These are phyloP conservation scores for Carex pumila DNA, from an alignment of 176 grass and related monocot genomes.

Conservation along the genomic window DNA sequence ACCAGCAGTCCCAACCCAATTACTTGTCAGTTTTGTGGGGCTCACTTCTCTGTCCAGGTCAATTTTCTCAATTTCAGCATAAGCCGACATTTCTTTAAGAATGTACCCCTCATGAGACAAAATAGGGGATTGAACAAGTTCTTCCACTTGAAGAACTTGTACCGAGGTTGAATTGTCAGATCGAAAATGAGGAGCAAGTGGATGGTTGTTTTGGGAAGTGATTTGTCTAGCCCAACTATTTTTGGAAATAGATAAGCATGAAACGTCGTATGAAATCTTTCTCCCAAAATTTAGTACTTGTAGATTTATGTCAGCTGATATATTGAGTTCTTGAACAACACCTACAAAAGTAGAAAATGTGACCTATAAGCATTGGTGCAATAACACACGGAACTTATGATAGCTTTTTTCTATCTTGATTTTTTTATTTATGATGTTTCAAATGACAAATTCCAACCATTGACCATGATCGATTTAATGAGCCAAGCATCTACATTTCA, in stretches of 20 bases:
- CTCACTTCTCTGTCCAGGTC: constrained; percentile 20
- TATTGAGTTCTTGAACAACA: constrained; percentile 45
- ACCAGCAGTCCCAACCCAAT: constrained; percentile 60
- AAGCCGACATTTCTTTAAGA: constrained; percentile 48
- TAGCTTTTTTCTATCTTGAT: not conserved
- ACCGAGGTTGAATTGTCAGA: constrained; percentile 40
- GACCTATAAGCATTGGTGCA: not conserved
- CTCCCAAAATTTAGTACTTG: constrained; percentile 45
- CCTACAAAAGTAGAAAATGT: constrained; percentile 31
- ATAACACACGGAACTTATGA: not conserved
- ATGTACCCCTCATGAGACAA: constrained; percentile 38
- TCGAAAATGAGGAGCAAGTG: constrained; percentile 52
- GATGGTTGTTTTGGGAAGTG: constrained; percentile 26
- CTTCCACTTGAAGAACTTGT: constrained; percentile 42
- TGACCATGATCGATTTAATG: not conserved
- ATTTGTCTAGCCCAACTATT: constrained; percentile 30
- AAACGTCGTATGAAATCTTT: constrained; percentile 43
- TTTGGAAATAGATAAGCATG: constrained; percentile 43
- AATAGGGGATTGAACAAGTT: constrained; percentile 29
- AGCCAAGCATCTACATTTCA: not conserved
- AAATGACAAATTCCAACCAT: not conserved
- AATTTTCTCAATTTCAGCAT: constrained; percentile 50
- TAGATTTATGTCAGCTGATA: constrained; percentile 41
- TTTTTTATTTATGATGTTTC: not conserved
- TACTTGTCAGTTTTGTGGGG: constrained; percentile 28